Evolutionary conservation across 768 basidiomycete genomes (phyloP).

Genomic region (Suillus luteus): DNA sequence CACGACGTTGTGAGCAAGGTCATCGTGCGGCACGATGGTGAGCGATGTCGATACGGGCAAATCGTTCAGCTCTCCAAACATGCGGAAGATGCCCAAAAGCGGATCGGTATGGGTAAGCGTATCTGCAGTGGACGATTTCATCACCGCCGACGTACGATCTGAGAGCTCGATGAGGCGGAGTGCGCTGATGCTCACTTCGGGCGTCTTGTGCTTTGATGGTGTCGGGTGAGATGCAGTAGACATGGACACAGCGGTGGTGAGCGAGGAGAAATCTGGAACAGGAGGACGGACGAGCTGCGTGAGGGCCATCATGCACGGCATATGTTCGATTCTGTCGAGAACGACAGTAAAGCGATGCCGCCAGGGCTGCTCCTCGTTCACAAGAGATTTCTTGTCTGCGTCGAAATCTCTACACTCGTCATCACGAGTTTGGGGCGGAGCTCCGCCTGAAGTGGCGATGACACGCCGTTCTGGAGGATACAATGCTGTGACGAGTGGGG

Average conservation of each 20-base stretch:
- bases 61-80: slow-evolving; percentile 70
- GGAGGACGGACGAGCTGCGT: slow-evolving; percentile 73
- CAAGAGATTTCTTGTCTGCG: slow-evolving; percentile 11
- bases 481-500: slow-evolving; percentile 65
- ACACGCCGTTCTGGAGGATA: slow-evolving; percentile 66
- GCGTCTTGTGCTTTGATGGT: slow-evolving; percentile 13
- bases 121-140: slow-evolving; percentile 67
- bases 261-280: slow-evolving; percentile 9
- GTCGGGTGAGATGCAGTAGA: slow-evolving; percentile 7
- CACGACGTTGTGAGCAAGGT: slow-evolving; percentile 66
- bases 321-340: slow-evolving; percentile 86
- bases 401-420: slow-evolving; percentile 33
- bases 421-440: slow-evolving; percentile 23
- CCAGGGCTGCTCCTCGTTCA: slow-evolving; percentile 29
- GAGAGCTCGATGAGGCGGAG: slow-evolving; percentile 85
- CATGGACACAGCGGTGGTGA: slow-evolving; percentile 18
- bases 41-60: slow-evolving; percentile 59
- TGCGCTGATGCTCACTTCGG: slow-evolving; percentile 61
- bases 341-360: slow-evolving; percentile 79
- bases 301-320: slow-evolving; percentile 88
- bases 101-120: slow-evolving; percentile 73
- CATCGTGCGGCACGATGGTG: slow-evolving; percentile 76
- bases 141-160: slow-evolving; percentile 64
- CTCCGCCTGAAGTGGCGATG: slow-evolving; percentile 42
- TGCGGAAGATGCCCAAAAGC: slow-evolving; percentile 69